Evolutionary conservation across 805 yeast genomes (phyloP), one percentile per base, ranked within the genome.

Genomic region (Grigorovia yakushimaensis): DNA sequence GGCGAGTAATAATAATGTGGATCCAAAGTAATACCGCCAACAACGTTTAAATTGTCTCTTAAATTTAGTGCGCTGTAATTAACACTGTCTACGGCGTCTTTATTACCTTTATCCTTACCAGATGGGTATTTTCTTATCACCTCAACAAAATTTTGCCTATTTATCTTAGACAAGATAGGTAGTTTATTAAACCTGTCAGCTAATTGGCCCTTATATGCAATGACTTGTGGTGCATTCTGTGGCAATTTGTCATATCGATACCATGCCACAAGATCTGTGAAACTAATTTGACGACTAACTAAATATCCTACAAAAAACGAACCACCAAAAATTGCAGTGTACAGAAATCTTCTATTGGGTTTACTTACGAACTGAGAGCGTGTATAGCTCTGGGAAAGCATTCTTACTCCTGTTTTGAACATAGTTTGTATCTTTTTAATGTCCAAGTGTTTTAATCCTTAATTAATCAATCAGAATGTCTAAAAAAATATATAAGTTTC

Each of bases 11-110:
- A 85, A 13, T 84, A 72, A 22, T 79, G 68, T 1, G 96, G 95
- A 42, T 82, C 75, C 38, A 87, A 74, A 1, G 86, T 77, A 48
- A 91, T 74, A 0, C 88, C 93, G 7, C 96, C 96, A 0, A 94
- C 88, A 2, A 73, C 75, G 2, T 77, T 67, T 42, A 88, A 66
- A 0, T 84, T 73, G 50, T 66, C 64, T 39, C 46, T 37, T 15
- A 33, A 33, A 33, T 15, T 33, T 8, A 15, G 6, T 2, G n/a
- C 17, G 17, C 8, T 33, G 37, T 11, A 7, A 20, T 46, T 46
- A 4, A 23, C 36, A n/a, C 15, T 8, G 18, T 33, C 27, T 1
- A 42, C 43, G 2, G 20, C 37, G 5, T 11, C 36, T 11, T 36
- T 37, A 4, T 22, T 36, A 55, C 57, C 71, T 54, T 77, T 73